phyloP scores from a whole-genome alignment of 768 basidiomycete genomes.

The Clavaria fumosa region DNA sequence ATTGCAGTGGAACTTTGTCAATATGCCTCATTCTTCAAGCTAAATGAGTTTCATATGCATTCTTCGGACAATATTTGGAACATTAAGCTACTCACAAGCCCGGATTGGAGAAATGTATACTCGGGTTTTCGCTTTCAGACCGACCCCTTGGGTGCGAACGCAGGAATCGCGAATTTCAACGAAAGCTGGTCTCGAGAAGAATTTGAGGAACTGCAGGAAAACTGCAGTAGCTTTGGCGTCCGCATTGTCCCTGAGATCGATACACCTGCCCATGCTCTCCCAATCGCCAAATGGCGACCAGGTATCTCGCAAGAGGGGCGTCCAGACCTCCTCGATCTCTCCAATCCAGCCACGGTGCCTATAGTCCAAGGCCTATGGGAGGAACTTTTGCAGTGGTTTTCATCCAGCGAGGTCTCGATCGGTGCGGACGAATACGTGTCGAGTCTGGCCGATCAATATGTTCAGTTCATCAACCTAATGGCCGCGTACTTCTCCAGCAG shows the following conservation, averaged over 20 bases:
- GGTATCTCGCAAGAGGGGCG: slow-evolving; percentile 20
- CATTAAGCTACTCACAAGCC: slow-evolving; percentile 21
- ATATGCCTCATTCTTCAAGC: slow-evolving; percentile 31
- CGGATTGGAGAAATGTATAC: slow-evolving; percentile 26
- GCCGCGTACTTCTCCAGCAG: slow-evolving; percentile 19
- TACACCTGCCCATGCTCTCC: slow-evolving; percentile 28
- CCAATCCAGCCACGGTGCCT: slow-evolving; percentile 26
- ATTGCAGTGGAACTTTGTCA: slow-evolving; percentile 25
- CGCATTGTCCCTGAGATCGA: slow-evolving; percentile 29
- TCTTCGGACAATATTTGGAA: slow-evolving; percentile 30
- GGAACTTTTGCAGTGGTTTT: slow-evolving; percentile 25
- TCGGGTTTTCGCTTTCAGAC: slow-evolving; percentile 28
- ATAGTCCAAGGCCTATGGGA: slow-evolving; percentile 29
- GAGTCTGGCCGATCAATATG: slow-evolving; percentile 25
- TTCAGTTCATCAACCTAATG: slow-evolving; percentile 29
- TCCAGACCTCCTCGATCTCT: slow-evolving; percentile 24
- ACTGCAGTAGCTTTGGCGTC: slow-evolving; percentile 24
- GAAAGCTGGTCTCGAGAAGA: slow-evolving; percentile 24
- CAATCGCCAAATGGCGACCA: slow-evolving; percentile 31
- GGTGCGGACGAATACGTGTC: slow-evolving; percentile 29
- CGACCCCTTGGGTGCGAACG: slow-evolving; percentile 17
- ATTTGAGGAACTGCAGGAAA: slow-evolving; percentile 22
- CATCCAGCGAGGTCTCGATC: slow-evolving; percentile 27
- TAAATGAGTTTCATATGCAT: slow-evolving; percentile 29
- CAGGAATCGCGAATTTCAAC: slow-evolving; percentile 22